A percentile compares a stretch with the other conserved stretches of the same genome.
Evolutionary conservation across 1,284 basidiomycete species (phyloP).

Genomic region (Volvariella volvacea): DNA sequence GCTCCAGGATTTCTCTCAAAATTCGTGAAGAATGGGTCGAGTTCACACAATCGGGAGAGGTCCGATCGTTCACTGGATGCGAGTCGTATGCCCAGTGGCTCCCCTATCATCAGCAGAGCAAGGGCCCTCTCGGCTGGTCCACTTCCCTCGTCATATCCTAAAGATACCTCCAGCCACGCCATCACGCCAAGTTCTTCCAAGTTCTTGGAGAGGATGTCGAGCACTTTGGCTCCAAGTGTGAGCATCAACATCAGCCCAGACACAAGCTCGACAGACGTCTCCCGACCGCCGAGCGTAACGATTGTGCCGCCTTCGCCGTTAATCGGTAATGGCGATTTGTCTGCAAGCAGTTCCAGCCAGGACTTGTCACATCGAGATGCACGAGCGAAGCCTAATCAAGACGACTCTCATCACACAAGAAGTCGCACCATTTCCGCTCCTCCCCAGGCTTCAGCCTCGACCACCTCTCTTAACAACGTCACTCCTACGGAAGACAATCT

Average conservation of each 20-base stretch:
- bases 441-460: background rate
- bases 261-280: slow-evolving; percentile 17
- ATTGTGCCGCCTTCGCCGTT: slow-evolving; percentile 52
- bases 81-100: slow-evolving; percentile 9
- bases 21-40: slow-evolving; percentile 32
- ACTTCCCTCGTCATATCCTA: slow-evolving; percentile 1
- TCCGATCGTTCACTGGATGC: slow-evolving; percentile 9
- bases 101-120: slow-evolving; percentile 5
- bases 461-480: background rate
- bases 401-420: background rate
- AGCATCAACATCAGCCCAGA: too few species aligned
- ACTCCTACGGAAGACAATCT: slow-evolving; percentile 1
- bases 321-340: slow-evolving; percentile 14
- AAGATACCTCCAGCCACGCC: background rate
- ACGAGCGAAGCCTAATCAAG: background rate
- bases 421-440: slow-evolving; percentile 8
- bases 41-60: slow-evolving; percentile 12
- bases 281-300: slow-evolving; percentile 42
- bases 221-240: too few species aligned
- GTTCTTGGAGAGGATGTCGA: slow-evolving; percentile 6
- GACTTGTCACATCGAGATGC: slow-evolving; percentile 1
- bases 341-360: slow-evolving; percentile 5
- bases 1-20: slow-evolving; percentile 45
- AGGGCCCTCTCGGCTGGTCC: slow-evolving; percentile 8
- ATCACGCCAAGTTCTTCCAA: background rate